Evolutionary conservation across 495 filamentous ascomycete genomes (phyloP).

Genomic region (Xylaria flabelliformis): DNA sequence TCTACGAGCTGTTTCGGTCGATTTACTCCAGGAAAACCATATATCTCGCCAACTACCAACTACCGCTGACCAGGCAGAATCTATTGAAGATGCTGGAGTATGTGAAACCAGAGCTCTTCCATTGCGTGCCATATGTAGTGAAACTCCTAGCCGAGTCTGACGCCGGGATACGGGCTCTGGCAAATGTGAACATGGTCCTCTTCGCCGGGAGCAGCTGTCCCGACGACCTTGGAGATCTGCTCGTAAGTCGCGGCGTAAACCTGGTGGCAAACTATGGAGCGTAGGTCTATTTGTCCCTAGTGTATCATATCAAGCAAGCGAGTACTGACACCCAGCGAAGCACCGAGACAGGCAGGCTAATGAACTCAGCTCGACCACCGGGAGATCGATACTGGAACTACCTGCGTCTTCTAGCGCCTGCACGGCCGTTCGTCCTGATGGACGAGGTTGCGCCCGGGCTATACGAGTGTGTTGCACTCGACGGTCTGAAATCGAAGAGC

Average conservation of each 20-base stretch:
- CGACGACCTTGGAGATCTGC: constrained; percentile 56
- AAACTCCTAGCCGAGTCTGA: constrained; percentile 55
- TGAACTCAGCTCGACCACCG: constrained; percentile 58
- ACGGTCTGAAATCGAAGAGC: constrained; percentile 58
- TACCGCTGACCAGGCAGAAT: constrained; percentile 51
- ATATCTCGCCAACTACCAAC: constrained; percentile 23
- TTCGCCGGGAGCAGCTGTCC: constrained; percentile 56
- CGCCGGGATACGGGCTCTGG: constrained; percentile 47
- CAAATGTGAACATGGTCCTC: constrained; percentile 52
- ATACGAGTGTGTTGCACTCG: constrained; percentile 55
- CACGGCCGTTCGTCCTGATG: constrained; percentile 39
- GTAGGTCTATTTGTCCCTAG: constrained; percentile 11
- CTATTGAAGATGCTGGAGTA: constrained; percentile 49
- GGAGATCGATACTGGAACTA: constrained; percentile 55
- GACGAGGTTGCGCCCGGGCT: constrained; percentile 33
- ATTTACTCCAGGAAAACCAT: constrained; percentile 12
- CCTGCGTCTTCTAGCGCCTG: constrained; percentile 37
- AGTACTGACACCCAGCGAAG: constrained; percentile 26
- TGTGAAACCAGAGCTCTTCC: constrained; percentile 49
- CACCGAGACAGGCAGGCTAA: constrained; percentile 64
- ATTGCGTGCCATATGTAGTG: constrained; percentile 56
- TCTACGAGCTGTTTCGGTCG: constrained; percentile 54
- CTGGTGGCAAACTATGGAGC: constrained; percentile 58
- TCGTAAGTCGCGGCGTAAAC: constrained; percentile 62
- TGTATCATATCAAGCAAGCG: neutral